These are phyloP conservation scores for Trichopus zeylanicus DNA, from an alignment of 116 monocot genomes.

Conservation along the genomic window DNA sequence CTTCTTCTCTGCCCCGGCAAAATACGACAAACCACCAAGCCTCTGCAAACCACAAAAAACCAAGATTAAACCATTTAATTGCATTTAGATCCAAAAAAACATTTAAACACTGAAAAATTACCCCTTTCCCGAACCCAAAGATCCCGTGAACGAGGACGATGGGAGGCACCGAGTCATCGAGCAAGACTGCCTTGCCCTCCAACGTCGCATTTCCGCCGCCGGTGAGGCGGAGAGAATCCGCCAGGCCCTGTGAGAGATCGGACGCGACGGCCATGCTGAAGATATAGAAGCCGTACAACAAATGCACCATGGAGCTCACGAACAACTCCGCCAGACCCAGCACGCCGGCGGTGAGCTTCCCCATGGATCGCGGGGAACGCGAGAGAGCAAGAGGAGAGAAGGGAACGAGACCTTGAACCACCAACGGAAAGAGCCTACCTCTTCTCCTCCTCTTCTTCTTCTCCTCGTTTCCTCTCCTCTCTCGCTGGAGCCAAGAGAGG, in stretches of 20 bases:
- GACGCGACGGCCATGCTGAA: conserved; percentile 70
- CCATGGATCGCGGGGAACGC: no score
- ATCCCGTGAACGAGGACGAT: conserved; percentile 86
- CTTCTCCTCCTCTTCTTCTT: no score
- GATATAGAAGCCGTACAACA: conserved; percentile 61
- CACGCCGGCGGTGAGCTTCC: conserved; percentile 22
- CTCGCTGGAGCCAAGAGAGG: no score
- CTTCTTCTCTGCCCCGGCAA: conserved; percentile 88
- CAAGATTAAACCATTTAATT: not conserved
- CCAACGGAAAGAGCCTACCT: no score
- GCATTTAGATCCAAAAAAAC: no score
- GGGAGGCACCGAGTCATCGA: conserved; percentile 46
- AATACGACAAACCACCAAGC: conserved; percentile 86
- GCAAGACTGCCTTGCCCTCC: conserved; percentile 7
- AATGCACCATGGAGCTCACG: conserved; percentile 49
- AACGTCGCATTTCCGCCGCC: not conserved
- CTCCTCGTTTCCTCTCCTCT: no score
- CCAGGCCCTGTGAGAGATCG: conserved; percentile 57
- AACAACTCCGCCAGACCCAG: conserved; percentile 45
- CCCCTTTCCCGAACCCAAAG: conserved; percentile 86
- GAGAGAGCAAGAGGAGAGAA: no score
- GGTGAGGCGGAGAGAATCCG: not conserved
- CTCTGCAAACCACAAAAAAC: conserved; percentile 27
- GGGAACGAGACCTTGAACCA: no score
- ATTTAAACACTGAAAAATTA: conserved; percentile 1